These are phyloP conservation scores for Plectranthus barbatus DNA, from an alignment of 257 asterid genomes.

Conservation along the genomic window DNA sequence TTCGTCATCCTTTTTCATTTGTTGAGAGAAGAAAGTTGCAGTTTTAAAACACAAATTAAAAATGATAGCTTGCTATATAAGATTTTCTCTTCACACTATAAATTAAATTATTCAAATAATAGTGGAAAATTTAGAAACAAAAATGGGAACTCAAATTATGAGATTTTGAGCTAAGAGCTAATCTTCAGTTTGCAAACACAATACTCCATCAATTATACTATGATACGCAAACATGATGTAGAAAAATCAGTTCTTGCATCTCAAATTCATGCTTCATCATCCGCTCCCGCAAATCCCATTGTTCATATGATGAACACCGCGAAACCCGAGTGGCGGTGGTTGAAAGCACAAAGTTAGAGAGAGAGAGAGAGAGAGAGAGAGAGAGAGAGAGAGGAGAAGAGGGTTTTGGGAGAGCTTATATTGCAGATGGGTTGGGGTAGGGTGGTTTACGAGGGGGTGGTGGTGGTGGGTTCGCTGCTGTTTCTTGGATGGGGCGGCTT, in stretches of 20 bases:
- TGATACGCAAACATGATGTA: neutral
- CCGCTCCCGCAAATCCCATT: conserved; percentile 2
- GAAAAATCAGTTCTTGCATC: neutral
- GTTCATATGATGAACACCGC: conserved; percentile 19
- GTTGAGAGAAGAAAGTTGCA: too few species aligned
- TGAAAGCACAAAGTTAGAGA: conserved; percentile 13
- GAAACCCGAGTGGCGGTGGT: conserved; percentile 9
- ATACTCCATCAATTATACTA: neutral
- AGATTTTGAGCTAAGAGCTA: neutral
- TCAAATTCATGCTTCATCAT: conserved; percentile 12
- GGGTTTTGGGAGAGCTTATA: conserved; percentile 13
- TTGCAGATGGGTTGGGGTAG: conserved; percentile 78
- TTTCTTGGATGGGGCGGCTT: conserved; percentile 87
- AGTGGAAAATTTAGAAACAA: neutral
- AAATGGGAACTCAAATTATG: conserved; percentile 1
- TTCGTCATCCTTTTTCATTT: too few species aligned
- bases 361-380: neutral
- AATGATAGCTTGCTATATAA: too few species aligned
- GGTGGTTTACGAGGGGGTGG: conserved; percentile 58
- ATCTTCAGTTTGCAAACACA: neutral
- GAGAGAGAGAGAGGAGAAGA: neutral
- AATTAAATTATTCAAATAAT: too few species aligned
- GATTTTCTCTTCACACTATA: too few species aligned
- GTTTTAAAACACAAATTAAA: too few species aligned
- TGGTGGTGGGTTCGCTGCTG: conserved; percentile 68